Base-by-base conservation (phyloP, 2,329 filamentous ascomycete species). In the Xylariaceae sp. region DNA sequence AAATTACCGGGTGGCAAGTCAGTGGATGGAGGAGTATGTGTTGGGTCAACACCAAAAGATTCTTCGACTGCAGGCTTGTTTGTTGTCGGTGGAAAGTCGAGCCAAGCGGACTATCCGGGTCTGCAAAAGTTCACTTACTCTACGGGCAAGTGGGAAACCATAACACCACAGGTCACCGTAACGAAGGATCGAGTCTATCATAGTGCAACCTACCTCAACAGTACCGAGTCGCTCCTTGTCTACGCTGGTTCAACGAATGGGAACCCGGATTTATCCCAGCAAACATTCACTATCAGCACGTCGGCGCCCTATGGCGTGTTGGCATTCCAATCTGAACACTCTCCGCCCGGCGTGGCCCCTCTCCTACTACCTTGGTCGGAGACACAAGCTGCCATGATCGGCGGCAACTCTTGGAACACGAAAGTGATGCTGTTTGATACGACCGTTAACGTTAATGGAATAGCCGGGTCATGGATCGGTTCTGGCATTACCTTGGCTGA, bases 11-110 rank as follows among this genome's bases (percentile, higher is more conserved):
- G 82, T 71, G 91, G 91, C 45, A 82, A 87, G 59, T 78, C 86
- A 16, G 90, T 96, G 19, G 86, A 84, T 1, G 91, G 90, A 41
- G 91, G 84, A 36, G 85, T 86, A 6, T 98, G 94, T 74, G 89
- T 96, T 19, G 87, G 87, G 53, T 87, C 87, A 33, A 83, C 81
- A 21, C 81, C 87, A 19, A 81, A 81, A 17, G 81, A 89, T 61
- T 71, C 80, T 16, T 76, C 79, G 36, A 76, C 83, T 48, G 81
- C 88, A 4, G 89, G 83, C 23, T 80, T 97, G 26, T 96, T 89
- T 70, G 82, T 97, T 43, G 86, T 98, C 33, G 94, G 94, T 65
- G 94, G 94, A 45, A 83, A 80, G 37, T 78, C 80, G 23, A 72
- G 71, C 56, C 75, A 80, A 14, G 70, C 76, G 0, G 76, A 78